Conservation (phyloP, 306 rosid genomes). For the Betula pendula region DNA sequence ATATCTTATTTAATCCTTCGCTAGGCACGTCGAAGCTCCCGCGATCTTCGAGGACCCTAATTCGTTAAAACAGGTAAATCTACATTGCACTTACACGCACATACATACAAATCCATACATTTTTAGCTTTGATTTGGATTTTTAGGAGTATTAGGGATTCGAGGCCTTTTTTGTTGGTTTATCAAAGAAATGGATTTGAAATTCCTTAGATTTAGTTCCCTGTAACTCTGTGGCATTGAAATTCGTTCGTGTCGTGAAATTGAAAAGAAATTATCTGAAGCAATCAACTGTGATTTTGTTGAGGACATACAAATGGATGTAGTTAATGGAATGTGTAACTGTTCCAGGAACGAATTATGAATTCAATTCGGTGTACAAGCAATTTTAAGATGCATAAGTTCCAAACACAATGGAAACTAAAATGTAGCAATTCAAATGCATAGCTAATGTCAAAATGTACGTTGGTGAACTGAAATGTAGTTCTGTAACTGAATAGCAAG, state of each 20-base stretch:
- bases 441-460: neutral
- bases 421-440: neutral
- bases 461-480: neutral
- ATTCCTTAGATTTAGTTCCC: neutral
- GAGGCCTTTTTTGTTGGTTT: neutral
- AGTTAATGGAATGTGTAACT: neutral
- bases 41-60: conserved; percentile 82
- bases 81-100: too few species aligned
- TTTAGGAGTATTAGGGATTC: neutral
- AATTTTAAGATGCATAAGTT: neutral
- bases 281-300: neutral
- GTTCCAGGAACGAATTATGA: neutral
- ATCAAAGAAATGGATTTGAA: conserved; percentile 6
- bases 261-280: neutral
- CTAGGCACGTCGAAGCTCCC: conserved; percentile 78
- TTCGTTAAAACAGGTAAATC: conserved; percentile 66
- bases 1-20: conserved; percentile 10
- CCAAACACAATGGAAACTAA: neutral
- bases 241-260: neutral
- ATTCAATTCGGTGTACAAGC: neutral
- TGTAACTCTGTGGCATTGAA: neutral
- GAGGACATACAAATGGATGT: neutral
- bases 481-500: neutral
- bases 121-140: conserved; percentile 19
- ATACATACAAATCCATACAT: neutral